A percentile compares a stretch with the other conserved stretches of the same genome.
Evolutionary conservation across 1,139 yeast species (phyloP).

Genomic region (Scheffersomyces cryptocercus): DNA sequence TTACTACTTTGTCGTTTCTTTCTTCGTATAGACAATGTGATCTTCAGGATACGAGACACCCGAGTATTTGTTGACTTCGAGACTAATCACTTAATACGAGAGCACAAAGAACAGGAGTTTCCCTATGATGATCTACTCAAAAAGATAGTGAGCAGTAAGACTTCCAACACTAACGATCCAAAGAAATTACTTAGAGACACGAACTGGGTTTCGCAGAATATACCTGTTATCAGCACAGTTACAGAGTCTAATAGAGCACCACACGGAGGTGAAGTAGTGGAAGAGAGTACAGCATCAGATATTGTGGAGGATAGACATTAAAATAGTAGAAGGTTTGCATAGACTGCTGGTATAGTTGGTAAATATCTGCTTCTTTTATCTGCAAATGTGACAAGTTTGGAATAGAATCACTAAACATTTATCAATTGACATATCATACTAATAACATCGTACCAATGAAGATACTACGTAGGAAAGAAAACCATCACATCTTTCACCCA

Average conservation of each 20-base stretch:
- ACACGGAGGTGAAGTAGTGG: not conserved
- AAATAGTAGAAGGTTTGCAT: not conserved
- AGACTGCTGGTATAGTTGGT: not conserved
- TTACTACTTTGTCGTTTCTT: constrained; percentile 75
- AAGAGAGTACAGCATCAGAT: too few relatives aligned
- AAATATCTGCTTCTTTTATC: too few relatives aligned
- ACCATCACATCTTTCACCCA: too few relatives aligned
- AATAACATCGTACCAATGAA: too few relatives aligned
- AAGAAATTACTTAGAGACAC: constrained; percentile 76
- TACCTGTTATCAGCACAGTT: constrained; percentile 41
- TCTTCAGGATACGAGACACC: constrained; percentile 81
- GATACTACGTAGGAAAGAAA: too few relatives aligned
- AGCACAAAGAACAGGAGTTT: constrained; percentile 74
- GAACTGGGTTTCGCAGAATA: constrained; percentile 72
- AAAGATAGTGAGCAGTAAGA: constrained; percentile 34
- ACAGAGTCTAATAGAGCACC: constrained; percentile 14
- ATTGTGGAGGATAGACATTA: too few relatives aligned
- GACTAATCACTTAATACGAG: constrained; percentile 65
- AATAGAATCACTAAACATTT: too few relatives aligned
- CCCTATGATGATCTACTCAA: constrained; percentile 58
- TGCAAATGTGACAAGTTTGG: too few relatives aligned
- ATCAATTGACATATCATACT: too few relatives aligned
- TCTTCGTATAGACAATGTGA: constrained; percentile 85
- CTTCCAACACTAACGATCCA: constrained; percentile 59
- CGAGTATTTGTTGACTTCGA: constrained; percentile 80